Conservation (phyloP, 1,139 yeast genomes). For the Groenewaldozyma auringiensis region DNA sequence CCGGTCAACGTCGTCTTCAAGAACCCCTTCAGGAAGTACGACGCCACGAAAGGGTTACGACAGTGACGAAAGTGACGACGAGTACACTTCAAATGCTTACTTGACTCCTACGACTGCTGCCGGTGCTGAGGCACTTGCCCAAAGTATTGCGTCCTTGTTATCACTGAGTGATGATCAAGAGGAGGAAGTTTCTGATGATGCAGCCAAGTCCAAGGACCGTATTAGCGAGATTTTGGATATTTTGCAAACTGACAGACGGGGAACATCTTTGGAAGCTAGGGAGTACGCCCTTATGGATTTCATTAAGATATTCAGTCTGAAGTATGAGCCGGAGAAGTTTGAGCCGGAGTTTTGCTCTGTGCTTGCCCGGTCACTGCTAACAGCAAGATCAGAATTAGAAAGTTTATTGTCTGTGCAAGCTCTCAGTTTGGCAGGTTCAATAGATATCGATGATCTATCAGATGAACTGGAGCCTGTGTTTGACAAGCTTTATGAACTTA, state of each 20-base stretch:
- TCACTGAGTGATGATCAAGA: constrained; percentile 10
- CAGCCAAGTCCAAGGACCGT: constrained; percentile 15
- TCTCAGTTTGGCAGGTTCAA: constrained; percentile 23
- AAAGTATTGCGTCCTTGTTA: constrained; percentile 16
- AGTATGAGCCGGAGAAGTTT: constrained; percentile 29
- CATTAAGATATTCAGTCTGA: constrained; percentile 22
- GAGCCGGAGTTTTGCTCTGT: constrained; percentile 11
- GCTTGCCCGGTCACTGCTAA: constrained; percentile 22
- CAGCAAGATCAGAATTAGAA: constrained; percentile 29
- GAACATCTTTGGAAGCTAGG: constrained; percentile 27
- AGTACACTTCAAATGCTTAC: constrained; percentile 20
- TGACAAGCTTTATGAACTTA: constrained; percentile 16
- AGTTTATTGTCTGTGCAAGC: constrained; percentile 27
- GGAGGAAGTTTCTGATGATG: constrained; percentile 8
- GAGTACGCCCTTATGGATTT: constrained; percentile 28
- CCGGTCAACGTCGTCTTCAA: constrained; percentile 12
- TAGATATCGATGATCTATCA: constrained; percentile 23
- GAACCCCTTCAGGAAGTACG: constrained; percentile 12
- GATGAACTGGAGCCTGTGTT: constrained; percentile 18
- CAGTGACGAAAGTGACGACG: constrained; percentile 22
- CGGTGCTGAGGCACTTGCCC: constrained; percentile 18
- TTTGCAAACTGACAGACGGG: constrained; percentile 26
- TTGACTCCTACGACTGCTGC: constrained; percentile 14
- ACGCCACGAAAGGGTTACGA: constrained; percentile 13
- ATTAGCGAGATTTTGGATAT: constrained; percentile 25